Conservation (phyloP, 345 rosid species). For the Pseudoturritis turrita region DNA sequence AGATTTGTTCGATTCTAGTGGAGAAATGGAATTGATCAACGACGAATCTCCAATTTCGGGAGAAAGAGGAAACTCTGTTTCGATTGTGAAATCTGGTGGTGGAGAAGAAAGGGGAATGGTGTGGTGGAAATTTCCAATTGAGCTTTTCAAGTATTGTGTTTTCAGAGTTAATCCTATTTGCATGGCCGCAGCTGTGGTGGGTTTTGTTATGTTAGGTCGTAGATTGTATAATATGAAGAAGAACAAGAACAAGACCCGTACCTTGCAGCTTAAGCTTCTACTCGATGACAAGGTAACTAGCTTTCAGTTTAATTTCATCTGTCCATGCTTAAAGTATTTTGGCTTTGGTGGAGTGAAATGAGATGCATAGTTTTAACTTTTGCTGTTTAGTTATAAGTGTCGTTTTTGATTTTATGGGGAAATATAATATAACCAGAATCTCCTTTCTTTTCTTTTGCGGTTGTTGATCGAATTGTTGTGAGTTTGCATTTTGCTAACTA, state of each 20-base stretch:
- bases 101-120: conserved; percentile 38
- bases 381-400: not conserved
- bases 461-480: not conserved
- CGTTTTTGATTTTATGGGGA: not conserved
- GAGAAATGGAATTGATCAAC: conserved; percentile 31
- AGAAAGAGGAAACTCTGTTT: conserved; percentile 15
- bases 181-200: conserved; percentile 87
- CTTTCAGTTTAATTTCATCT: not conserved
- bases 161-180: conserved; percentile 74
- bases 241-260: conserved; percentile 45
- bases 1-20: conserved; percentile 44
- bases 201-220: conserved; percentile 70
- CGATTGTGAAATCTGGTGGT: conserved; percentile 27
- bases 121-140: conserved; percentile 95
- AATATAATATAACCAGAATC: not conserved
- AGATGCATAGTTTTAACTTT: not conserved
- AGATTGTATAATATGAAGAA: conserved; percentile 78
- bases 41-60: conserved; percentile 17
- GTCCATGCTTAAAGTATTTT: too few species aligned
- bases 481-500: not conserved
- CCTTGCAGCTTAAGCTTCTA: conserved; percentile 76
- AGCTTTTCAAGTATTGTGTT: conserved; percentile 68
- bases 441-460: not conserved
- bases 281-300: conserved; percentile 80
- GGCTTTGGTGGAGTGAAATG: too few species aligned